A percentile compares a stretch with the other conserved stretches of the same genome.
Conservation (phyloP, 192 early-diverging fungal genomes). For the Backusella macrospora region DNA sequence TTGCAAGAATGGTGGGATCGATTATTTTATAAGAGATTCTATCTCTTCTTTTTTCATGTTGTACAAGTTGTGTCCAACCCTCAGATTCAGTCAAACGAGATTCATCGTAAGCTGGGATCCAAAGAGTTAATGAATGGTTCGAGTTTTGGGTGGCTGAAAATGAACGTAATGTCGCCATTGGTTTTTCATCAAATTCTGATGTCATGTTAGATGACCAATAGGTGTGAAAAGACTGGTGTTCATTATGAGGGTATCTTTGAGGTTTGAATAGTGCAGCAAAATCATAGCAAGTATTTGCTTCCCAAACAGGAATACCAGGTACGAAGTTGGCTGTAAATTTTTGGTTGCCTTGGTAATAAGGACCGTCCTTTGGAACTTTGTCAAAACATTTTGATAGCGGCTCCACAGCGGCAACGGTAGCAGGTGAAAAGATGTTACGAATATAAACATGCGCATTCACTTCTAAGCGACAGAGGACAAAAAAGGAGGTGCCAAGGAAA, state of each 20-base stretch:
- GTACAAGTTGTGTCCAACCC: conserved; percentile 26
- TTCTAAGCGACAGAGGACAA: conserved; percentile 27
- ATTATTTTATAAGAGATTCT: conserved; percentile 18
- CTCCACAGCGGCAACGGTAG: conserved; percentile 19
- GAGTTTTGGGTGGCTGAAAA: conserved; percentile 39
- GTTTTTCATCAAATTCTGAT: conserved; percentile 25
- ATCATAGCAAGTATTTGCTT: conserved; percentile 32
- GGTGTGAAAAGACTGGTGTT: conserved; percentile 3
- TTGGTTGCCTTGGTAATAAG: conserved; percentile 23
- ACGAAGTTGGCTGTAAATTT: conserved; percentile 25
- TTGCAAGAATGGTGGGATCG: neutral
- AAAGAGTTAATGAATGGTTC: conserved; percentile 30
- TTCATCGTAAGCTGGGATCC: conserved; percentile 27
- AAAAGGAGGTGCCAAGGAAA: conserved; percentile 13
- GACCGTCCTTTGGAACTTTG: neutral
- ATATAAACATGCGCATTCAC: conserved; percentile 43
- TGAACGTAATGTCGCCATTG: conserved; percentile 27
- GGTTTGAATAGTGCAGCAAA: conserved; percentile 24
- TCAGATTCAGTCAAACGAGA: conserved; percentile 15
- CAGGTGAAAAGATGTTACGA: conserved; percentile 32
- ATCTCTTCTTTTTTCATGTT: neutral
- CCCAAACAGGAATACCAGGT: conserved; percentile 31
- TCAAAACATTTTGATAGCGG: conserved; percentile 37
- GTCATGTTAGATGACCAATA: conserved; percentile 21
- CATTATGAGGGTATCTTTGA: neutral